Base-by-base conservation (phyloP, 331 rosid species). In the Dryas integrifolia region DNA sequence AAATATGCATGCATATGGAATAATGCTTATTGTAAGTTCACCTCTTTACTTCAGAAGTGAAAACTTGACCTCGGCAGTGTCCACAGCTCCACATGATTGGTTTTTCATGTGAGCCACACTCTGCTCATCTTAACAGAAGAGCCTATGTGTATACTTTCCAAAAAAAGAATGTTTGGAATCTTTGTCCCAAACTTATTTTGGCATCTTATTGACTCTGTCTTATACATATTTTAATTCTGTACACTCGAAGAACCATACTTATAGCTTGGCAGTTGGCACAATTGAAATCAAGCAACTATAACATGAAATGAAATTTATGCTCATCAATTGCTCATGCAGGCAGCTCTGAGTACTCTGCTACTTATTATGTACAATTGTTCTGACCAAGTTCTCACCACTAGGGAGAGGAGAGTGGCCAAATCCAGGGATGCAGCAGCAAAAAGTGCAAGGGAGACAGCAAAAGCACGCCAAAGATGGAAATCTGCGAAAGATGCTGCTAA, bases 301-400 rank as follows among this genome's bases (percentile, higher is more conserved):
- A 24, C 4, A 12, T 39, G 8, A 52, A 50, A 3, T 44, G 81
- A 77, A 64, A 48, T 80, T 75, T 74, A 83, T 84, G 45, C 60
- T 76, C 67, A 72, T 78, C 65, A 53, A 81, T 81, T 89, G 72
- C 83, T 83, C 67, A 58, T 88, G 97, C 97, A 95, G 98, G 96
- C 90, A 69, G 98, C 89, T 78, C 74, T 95, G 88, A 84, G 90
- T 79, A 92, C 96, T 69, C 75, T 95, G 66, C 91, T 95, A 64
- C 96, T 95, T 87, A 88, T 95, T 79, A 84, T 95, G 72, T 95
- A 95, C 92, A 95, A 92, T 88, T 92, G 94, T 76, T 89, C 96
- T 76, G 99, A 86, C 84, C 99, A 95, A 88, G 91, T 91, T 77
- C 96, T 95, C 63, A 85, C 90, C 73, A 88, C 88, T 70, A 88